These are phyloP conservation scores for Domatiomyces globalis DNA, from an alignment of 2,329 filamentous ascomycete genomes.

Conservation along the genomic window DNA sequence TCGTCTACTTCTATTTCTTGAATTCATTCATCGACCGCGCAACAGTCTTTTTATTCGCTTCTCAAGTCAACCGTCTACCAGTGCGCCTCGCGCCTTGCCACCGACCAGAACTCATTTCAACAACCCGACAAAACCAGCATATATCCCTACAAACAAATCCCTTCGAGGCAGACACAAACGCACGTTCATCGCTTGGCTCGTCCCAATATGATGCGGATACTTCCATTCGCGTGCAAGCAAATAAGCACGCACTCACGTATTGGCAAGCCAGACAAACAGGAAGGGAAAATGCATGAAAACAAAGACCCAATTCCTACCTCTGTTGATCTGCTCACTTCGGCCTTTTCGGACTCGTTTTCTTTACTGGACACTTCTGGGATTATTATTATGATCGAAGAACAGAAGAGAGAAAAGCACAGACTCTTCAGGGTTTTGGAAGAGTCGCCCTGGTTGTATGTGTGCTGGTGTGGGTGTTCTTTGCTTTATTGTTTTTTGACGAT, in stretches of 20 bases:
- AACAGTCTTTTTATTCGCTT: neutral
- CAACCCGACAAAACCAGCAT: neutral
- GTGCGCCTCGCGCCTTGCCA: neutral
- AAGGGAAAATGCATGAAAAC: neutral
- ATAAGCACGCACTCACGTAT: neutral
- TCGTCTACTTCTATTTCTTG: neutral
- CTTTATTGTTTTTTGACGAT: neutral
- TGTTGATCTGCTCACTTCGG: neutral
- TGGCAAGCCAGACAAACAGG: neutral
- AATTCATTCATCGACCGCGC: neutral
- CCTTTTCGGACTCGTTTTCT: neutral
- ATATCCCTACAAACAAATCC: neutral
- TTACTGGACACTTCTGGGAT: no score
- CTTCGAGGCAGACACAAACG: no score
- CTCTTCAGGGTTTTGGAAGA: neutral
- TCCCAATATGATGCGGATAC: neutral
- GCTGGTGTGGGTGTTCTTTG: neutral
- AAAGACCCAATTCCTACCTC: neutral
- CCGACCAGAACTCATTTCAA: neutral
- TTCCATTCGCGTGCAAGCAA: neutral
- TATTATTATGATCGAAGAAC: neutral
- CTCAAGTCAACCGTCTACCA: neutral
- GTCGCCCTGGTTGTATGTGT: neutral
- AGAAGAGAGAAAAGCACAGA: neutral
- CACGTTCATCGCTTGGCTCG: neutral